Conservation (phyloP, 2,329 filamentous ascomycete genomes). For the Xylariaceae sp. region DNA sequence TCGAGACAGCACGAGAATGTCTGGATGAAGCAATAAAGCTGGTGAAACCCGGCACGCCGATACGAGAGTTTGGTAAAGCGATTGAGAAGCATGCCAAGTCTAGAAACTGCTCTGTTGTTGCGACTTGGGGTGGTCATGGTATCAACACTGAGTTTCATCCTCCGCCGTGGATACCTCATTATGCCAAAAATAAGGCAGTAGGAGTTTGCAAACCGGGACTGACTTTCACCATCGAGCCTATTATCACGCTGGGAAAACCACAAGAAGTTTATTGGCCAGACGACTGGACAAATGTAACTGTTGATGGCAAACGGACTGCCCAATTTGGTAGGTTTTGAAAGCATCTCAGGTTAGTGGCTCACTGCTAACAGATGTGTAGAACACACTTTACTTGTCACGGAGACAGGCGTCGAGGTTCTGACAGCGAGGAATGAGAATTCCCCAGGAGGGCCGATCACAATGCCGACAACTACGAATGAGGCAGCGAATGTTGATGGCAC, state of each 20-base stretch:
- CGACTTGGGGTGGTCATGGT: conserved; percentile 95
- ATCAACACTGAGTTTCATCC: conserved; percentile 94
- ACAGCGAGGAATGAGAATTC: conserved; percentile 76
- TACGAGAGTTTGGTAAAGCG: conserved; percentile 90
- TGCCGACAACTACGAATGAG: conserved; percentile 46
- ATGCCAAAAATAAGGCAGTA: conserved; percentile 97
- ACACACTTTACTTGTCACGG: conserved; percentile 84
- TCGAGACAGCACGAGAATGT: conserved; percentile 88
- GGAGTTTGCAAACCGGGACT: conserved; percentile 93
- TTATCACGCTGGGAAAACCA: conserved; percentile 92
- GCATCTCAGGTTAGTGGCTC: neutral
- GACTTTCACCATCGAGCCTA: conserved; percentile 99
- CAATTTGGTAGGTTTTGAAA: conserved; percentile 75
- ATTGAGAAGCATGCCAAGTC: conserved; percentile 95
- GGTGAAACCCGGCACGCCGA: conserved; percentile 90
- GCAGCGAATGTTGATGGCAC: too few species aligned
- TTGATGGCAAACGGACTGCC: conserved; percentile 86
- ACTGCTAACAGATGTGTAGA: conserved; percentile 53
- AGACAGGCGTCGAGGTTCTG: conserved; percentile 81
- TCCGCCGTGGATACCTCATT: conserved; percentile 93
- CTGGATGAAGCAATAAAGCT: conserved; percentile 86
- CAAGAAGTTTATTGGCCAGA: conserved; percentile 96
- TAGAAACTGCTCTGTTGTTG: conserved; percentile 85
- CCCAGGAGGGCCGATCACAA: conserved; percentile 76
- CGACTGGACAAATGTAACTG: conserved; percentile 95